Conservation (phyloP, 1,284 basidiomycete genomes). For the Cutaneotrichosporon dermatis region DNA sequence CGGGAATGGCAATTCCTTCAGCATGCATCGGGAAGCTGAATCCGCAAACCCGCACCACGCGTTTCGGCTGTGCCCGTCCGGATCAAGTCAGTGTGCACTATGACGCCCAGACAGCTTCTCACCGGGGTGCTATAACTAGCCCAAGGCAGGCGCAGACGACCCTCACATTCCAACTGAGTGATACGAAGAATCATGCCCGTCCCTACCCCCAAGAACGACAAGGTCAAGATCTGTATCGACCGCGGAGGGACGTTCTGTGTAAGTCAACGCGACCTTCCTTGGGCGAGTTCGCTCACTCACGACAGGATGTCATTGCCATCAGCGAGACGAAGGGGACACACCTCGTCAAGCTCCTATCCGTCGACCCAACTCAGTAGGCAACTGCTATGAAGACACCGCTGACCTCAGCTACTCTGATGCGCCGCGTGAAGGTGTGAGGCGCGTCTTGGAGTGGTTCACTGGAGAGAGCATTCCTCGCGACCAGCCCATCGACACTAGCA, state of each 20-base stretch:
- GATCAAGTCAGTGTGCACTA: too few relatives aligned
- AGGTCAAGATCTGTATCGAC: conserved; percentile 43
- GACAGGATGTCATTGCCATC: conserved; percentile 10
- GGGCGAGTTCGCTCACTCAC: background rate
- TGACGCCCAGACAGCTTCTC: too few relatives aligned
- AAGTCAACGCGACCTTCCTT: background rate
- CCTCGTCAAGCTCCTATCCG: conserved; percentile 64
- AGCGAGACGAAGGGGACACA: conserved; percentile 18
- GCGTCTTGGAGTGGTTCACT: conserved; percentile 77
- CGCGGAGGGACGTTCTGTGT: conserved; percentile 13
- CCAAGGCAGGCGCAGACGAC: too few relatives aligned
- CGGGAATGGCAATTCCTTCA: too few relatives aligned
- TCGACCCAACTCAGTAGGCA: conserved; percentile 63
- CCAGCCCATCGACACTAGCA: conserved; percentile 30
- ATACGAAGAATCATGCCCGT: conserved; percentile 14
- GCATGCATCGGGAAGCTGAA: too few relatives aligned
- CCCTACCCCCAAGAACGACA: conserved; percentile 21
- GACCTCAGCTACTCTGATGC: conserved; percentile 77
- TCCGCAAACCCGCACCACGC: too few relatives aligned
- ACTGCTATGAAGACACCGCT: too few relatives aligned
- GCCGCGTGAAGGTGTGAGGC: conserved; percentile 78
- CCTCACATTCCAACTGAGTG: too few relatives aligned
- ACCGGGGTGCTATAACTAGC: too few relatives aligned
- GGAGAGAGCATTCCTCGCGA: conserved; percentile 50
- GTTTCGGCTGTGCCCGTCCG: too few relatives aligned